phyloP scores from a whole-genome alignment of 2,329 filamentous ascomycete genomes.

The Colletotrichum truncatum region DNA sequence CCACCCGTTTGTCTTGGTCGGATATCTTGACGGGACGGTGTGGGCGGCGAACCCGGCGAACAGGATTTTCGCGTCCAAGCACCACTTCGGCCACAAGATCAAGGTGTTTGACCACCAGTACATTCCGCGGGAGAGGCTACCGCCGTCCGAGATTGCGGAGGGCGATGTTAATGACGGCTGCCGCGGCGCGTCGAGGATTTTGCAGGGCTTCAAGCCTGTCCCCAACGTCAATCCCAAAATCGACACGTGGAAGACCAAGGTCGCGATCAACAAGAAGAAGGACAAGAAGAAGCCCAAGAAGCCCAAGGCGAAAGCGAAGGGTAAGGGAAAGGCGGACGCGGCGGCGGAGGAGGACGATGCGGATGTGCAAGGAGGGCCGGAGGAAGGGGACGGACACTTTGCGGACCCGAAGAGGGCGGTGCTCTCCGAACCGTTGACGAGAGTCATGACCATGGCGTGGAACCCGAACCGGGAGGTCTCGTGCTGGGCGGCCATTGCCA shows the following conservation, averaged over 20 bases:
- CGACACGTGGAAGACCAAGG: constrained; percentile 51
- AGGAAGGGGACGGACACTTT: constrained; percentile 34
- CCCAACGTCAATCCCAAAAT: constrained; percentile 56
- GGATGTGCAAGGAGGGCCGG: constrained; percentile 33
- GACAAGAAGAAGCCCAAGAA: constrained; percentile 47
- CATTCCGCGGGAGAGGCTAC: constrained; percentile 43
- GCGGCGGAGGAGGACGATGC: constrained; percentile 41
- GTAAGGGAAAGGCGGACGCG: constrained; percentile 36
- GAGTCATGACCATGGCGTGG: constrained; percentile 71
- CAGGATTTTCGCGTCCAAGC: constrained; percentile 50
- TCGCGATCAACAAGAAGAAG: constrained; percentile 45
- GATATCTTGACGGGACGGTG: constrained; percentile 63
- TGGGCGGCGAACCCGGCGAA: constrained; percentile 58
- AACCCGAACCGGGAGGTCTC: constrained; percentile 74
- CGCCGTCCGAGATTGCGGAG: neutral
- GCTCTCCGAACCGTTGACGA: constrained; percentile 70
- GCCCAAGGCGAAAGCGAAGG: constrained; percentile 47
- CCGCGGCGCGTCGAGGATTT: constrained; percentile 59
- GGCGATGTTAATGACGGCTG: neutral
- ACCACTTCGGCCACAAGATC: constrained; percentile 48
- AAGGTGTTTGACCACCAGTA: constrained; percentile 65
- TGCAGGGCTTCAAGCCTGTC: constrained; percentile 61
- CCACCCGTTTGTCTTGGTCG: constrained; percentile 63
- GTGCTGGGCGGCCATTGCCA: constrained; percentile 72
- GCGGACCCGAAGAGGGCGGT: constrained; percentile 53